phyloP scores from a whole-genome alignment of 441 rosid genomes.

The Melastoma candidum region DNA sequence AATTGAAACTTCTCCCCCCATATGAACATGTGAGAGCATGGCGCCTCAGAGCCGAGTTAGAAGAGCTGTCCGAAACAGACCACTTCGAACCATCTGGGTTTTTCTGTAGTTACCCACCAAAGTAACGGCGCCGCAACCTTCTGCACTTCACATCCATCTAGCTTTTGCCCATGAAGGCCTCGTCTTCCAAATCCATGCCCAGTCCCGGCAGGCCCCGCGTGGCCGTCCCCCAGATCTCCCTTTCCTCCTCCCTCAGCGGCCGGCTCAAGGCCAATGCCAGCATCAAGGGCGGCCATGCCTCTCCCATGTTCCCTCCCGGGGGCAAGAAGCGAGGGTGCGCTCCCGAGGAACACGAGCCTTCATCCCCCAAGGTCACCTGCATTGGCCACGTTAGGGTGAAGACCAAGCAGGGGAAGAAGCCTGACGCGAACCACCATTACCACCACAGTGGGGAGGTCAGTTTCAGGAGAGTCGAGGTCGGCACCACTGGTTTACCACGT shows the following conservation, averaged over 20 bases:
- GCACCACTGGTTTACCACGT: conserved; percentile 5
- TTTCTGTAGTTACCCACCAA: no score
- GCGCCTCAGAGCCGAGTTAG: no score
- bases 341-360: conserved; percentile 63
- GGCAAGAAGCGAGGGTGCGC: conserved; percentile 48
- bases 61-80: no score
- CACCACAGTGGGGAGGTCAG: conserved; percentile 53
- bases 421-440: conserved; percentile 42
- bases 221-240: conserved; percentile 55
- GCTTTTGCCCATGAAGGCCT: conserved; percentile 52
- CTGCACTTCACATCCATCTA: no score
- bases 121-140: no score
- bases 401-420: conserved; percentile 75
- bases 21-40: no score
- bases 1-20: no score
- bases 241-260: conserved; percentile 67
- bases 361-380: conserved; percentile 92
- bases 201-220: conserved; percentile 48
- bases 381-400: conserved; percentile 91
- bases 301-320: conserved; percentile 64
- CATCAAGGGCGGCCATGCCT: conserved; percentile 61
- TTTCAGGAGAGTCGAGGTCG: conserved; percentile 45
- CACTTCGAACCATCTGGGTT: no score
- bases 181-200: conserved; percentile 51
- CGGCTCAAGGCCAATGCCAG: conserved; percentile 60